These are phyloP conservation scores for Sporothrix mexicana DNA, from an alignment of 2,329 filamentous ascomycete species.

Conservation along the genomic window DNA sequence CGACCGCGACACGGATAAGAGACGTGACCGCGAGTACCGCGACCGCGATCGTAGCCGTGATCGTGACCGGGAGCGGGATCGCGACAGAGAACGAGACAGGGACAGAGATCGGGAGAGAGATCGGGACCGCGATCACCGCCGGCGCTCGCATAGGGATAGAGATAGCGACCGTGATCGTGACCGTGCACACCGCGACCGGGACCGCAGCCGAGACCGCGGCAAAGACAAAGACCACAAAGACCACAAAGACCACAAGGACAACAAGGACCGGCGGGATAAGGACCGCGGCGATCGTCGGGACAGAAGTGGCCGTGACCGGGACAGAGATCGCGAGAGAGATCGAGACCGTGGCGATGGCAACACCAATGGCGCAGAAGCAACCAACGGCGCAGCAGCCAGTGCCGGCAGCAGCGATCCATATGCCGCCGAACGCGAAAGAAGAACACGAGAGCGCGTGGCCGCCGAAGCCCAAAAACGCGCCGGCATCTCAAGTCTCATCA, in stretches of 20 bases:
- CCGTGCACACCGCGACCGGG: slow-evolving; percentile 39
- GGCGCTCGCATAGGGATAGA: slow-evolving; percentile 10
- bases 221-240: slow-evolving; percentile 18
- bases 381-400: slow-evolving; percentile 35
- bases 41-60: slow-evolving; percentile 35
- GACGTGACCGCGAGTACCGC: slow-evolving; percentile 43
- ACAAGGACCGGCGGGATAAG: slow-evolving; percentile 35
- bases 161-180: slow-evolving; percentile 27
- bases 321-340: slow-evolving; percentile 39
- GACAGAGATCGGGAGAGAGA: slow-evolving; percentile 28
- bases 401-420: slow-evolving; percentile 58
- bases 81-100: slow-evolving; percentile 35
- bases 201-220: slow-evolving; percentile 37
- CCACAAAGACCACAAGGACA: too few relatives aligned
- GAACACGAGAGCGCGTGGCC: slow-evolving; percentile 68
- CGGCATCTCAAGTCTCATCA: slow-evolving; percentile 60
- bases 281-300: slow-evolving; percentile 19
- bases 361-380: not conserved
- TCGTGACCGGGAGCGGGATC: slow-evolving; percentile 35
- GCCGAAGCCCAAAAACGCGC: slow-evolving; percentile 65
- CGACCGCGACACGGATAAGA: slow-evolving; percentile 42
- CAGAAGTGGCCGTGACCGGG: slow-evolving; percentile 25
- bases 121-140: slow-evolving; percentile 25
- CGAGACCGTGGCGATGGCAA: slow-evolving; percentile 30
- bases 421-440: slow-evolving; percentile 70